Evolutionary conservation across 129 eudicot genomes (phyloP).

Genomic region (Escallonia herrerae): DNA sequence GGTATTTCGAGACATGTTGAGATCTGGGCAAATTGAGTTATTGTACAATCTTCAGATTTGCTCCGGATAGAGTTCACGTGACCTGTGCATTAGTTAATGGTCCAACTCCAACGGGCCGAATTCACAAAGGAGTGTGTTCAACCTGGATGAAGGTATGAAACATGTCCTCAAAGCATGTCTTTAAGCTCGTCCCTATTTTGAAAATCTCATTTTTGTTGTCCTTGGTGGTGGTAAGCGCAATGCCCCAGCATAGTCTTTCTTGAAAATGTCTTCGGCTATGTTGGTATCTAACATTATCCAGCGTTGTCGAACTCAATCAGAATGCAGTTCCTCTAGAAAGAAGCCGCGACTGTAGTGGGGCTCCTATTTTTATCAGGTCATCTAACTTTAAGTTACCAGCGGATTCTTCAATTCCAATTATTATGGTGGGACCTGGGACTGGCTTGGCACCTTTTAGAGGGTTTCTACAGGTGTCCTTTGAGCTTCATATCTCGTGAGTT

Average conservation of each 20-base stretch:
- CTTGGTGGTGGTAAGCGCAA: too few relatives aligned
- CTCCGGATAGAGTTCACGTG: constrained; percentile 69
- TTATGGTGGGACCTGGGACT: constrained; percentile 96
- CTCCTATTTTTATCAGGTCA: constrained; percentile 70
- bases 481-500: not conserved
- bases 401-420: constrained; percentile 57
- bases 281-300: constrained; percentile 6
- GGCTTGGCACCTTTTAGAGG: constrained; percentile 94
- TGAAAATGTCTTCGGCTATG: not conserved
- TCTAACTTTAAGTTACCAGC: constrained; percentile 71
- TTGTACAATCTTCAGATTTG: constrained; percentile 40
- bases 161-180: not conserved
- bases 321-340: constrained; percentile 55
- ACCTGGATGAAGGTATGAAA: constrained; percentile 86
- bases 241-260: not conserved
- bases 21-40: not conserved
- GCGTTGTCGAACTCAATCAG: constrained; percentile 30
- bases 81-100: constrained; percentile 74
- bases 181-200: not conserved
- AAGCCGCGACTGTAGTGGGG: constrained; percentile 51
- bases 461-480: constrained; percentile 54
- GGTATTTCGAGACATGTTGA: not conserved
- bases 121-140: constrained; percentile 74
- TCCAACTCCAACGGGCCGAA: constrained; percentile 64
- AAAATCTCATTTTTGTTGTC: not conserved